Evolutionary conservation across 2,329 filamentous ascomycete species (phyloP).

Genomic region (Pseudocercospora crystallina): DNA sequence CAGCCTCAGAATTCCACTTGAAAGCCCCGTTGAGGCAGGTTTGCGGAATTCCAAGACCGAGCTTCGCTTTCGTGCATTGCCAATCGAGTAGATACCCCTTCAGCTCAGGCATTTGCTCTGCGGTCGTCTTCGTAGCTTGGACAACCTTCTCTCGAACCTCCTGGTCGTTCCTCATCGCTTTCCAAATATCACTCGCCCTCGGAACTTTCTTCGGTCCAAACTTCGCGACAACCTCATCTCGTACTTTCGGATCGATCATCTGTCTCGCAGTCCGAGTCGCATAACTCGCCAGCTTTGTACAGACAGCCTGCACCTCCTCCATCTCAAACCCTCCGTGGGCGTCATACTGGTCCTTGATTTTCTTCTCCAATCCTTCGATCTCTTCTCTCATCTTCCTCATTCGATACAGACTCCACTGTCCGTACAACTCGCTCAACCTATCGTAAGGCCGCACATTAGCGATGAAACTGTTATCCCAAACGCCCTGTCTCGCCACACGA

Average conservation of each 20-base stretch:
- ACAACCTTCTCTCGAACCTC: no score
- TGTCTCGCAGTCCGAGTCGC: background rate
- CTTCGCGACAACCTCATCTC: background rate
- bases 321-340: background rate
- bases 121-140: no score
- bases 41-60: no score
- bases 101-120: no score
- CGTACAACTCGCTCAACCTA: background rate
- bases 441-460: background rate
- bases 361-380: background rate
- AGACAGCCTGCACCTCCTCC: background rate
- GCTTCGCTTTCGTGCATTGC: no score
- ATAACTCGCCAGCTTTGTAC: background rate
- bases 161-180: no score
- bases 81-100: no score
- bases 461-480: background rate
- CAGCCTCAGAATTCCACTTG: no score
- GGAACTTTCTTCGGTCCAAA: no score
- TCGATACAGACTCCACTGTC: background rate
- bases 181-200: no score
- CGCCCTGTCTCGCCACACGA: no score
- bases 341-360: background rate
- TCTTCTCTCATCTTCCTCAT: conserved; percentile 5
- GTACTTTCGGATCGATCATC: background rate
- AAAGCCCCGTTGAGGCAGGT: no score